These are phyloP conservation scores for Phytomonas serpens DNA, from an alignment of 208 protist species.

Conservation along the genomic window DNA sequence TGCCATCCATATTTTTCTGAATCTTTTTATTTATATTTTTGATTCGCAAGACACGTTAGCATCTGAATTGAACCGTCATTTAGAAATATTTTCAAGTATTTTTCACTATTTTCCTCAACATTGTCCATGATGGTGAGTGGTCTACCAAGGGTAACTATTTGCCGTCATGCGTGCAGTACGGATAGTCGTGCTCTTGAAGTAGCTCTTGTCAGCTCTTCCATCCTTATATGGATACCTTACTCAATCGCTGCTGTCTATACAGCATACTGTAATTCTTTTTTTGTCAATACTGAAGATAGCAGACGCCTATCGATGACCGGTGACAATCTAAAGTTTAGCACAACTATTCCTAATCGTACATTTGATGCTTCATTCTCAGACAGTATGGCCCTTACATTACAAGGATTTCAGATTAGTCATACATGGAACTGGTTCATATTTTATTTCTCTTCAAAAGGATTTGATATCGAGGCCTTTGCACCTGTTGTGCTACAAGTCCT, in stretches of 20 bases:
- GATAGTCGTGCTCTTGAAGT: constrained; percentile 17
- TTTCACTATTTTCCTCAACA: constrained; percentile 2
- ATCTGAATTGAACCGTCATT: not conserved
- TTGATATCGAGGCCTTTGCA: constrained; percentile 37
- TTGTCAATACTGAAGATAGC: constrained; percentile 13
- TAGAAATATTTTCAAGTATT: not conserved
- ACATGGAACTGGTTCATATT: constrained; percentile 29
- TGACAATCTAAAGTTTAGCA: constrained; percentile 1
- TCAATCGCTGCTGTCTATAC: constrained; percentile 49
- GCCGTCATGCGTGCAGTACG: not conserved
- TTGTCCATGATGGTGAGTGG: not conserved
- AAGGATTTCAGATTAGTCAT: constrained; percentile 9
- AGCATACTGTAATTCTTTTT: constrained; percentile 46
- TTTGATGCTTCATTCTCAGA: constrained; percentile 6
- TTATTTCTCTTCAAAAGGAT: constrained; percentile 36
- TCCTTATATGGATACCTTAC: constrained; percentile 68
- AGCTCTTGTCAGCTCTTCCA: constrained; percentile 28
- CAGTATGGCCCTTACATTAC: not conserved
- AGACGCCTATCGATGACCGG: not conserved
- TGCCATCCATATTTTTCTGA: not conserved
- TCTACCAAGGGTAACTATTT: not conserved
- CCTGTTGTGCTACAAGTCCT: constrained; percentile 38
- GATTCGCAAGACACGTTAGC: not conserved
- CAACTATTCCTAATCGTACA: not conserved
- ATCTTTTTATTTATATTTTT: not conserved